Evolutionary conservation across 2,329 filamentous ascomycete genomes (phyloP), one percentile per base, ranked within the genome.

Genomic region (Fonsecaea pugnacius): DNA sequence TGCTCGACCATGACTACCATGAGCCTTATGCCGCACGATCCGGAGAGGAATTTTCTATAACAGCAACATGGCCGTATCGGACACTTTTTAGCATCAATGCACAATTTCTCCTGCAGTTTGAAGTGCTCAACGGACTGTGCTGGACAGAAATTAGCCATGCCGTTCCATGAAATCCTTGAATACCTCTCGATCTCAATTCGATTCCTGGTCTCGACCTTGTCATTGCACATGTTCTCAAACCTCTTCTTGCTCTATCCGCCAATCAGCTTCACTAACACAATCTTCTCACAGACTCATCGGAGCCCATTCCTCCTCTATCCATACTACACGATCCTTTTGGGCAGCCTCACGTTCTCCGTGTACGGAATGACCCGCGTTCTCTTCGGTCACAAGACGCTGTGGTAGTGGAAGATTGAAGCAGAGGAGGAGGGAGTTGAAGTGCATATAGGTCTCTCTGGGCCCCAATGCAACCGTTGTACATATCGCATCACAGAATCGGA

Each of bases 371-470:
- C 71, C 72, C 78, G 79, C 64, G 73, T 80, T 73, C 73, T 79
- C 61, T 73, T 81, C 58, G 86, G 87, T 74, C 82, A 89, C 80
- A 89, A 88, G 84, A 88, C 86, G 65, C 87, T 85, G 83, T 85
- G 40, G 52, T 71, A 67, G 60, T 63, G 46, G 38, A 10, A 21
- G 8, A 16, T 10, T 9, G 57, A 30, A 30, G 56, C 46, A 12
- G 40, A 48, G 51, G 40, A 38, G 51, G 46, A 35, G 56, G 30
- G 24, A 8, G 33, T 8, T 35, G 36, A 40, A 51, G 46, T 24
- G 35, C 35, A 52, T 14, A 52, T 36, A 30, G 52, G 21, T 18
- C 43, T 36, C 2, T 3, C 14, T 21, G 33, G 57, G 36, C 30
- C 57, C 46, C 32, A 51, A 16, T 38, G 53, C 58, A 51, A n/a